Evolutionary conservation across 106 monocot species (phyloP).

Genomic region (Agapanthus africanus): DNA sequence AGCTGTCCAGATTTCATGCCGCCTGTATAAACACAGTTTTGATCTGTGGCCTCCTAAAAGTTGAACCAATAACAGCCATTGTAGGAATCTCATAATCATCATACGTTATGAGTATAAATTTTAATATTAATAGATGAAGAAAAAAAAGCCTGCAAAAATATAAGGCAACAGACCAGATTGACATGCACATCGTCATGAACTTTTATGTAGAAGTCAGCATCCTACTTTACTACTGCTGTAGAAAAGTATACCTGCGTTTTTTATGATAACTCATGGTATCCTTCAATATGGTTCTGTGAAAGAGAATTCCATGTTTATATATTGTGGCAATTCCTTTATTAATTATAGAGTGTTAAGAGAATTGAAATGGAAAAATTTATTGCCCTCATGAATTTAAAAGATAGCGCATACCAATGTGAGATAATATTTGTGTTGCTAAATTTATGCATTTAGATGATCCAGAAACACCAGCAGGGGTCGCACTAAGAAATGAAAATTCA

Average conservation of each 20-base stretch:
- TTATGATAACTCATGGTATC: slow-evolving; percentile 20
- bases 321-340: no score
- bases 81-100: background rate
- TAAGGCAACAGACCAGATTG: slow-evolving; percentile 9
- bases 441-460: slow-evolving; percentile 19
- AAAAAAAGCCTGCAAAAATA: background rate
- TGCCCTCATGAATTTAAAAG: background rate
- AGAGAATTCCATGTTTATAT: background rate
- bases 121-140: background rate
- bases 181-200: slow-evolving; percentile 34
- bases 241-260: slow-evolving; percentile 24
- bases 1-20: slow-evolving; percentile 96
- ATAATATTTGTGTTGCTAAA: slow-evolving; percentile 15
- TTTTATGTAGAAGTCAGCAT: slow-evolving; percentile 30
- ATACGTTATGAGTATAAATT: background rate
- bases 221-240: slow-evolving; percentile 14
- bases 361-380: no score
- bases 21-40: slow-evolving; percentile 71
- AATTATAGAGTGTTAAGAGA: background rate
- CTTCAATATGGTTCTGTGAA: slow-evolving; percentile 20
- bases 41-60: slow-evolving; percentile 54
- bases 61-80: slow-evolving; percentile 29
- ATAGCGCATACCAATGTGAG: slow-evolving; percentile 15
- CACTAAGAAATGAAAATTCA: no score
- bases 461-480: slow-evolving; percentile 21